Evolutionary conservation across 768 basidiomycete species (phyloP), one percentile per base, ranked within the genome.

Genomic region (Fibroporia radiculosa): DNA sequence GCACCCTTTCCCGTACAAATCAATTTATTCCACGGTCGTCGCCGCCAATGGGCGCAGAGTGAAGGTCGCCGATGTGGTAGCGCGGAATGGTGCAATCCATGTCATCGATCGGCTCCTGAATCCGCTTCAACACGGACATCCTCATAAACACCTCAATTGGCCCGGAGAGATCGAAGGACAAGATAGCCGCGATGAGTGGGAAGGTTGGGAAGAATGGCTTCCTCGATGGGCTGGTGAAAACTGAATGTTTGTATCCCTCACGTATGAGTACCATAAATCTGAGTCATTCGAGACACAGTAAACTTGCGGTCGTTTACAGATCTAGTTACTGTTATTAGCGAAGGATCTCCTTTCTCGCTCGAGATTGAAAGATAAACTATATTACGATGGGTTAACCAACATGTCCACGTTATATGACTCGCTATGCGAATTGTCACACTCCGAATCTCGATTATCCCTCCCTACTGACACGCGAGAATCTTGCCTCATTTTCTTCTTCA

Each of bases 61-160:
- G 23, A 49, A 54, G 20, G 48, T 68, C 6, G 58, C 66, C 25
- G 80, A 83, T 52, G 58, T 75, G 16, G 70, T 73, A 3, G 67
- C 70, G 7, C 60, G 74, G 24, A 82, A 83, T 52, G 81, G 79
- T 25, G 81, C 73, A 19, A 59, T 76, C 25, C 80, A 83, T 55
- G 64, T 72, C 32, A 54, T 77, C 36, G 53, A 62, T 36, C 55
- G 53, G 42, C 40, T 77, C 12, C 57, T 76, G 24, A 64, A 72
- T 55, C 74, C 75, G 20, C 25, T 33, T 29, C 37, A 43, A 45
- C 35, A 12, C 3, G 40, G 14, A 11, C 26, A 32, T 29, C 41
- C 13, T 6, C n/a, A n/a, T n/a, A 40, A 37, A 12, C 34, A 20
- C 3, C 35, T 18, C 3, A 20, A 41, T 16, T 37, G 4, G 31